phyloP scores from a whole-genome alignment of 2,329 filamentous ascomycete genomes.

The Penicillium freii region DNA sequence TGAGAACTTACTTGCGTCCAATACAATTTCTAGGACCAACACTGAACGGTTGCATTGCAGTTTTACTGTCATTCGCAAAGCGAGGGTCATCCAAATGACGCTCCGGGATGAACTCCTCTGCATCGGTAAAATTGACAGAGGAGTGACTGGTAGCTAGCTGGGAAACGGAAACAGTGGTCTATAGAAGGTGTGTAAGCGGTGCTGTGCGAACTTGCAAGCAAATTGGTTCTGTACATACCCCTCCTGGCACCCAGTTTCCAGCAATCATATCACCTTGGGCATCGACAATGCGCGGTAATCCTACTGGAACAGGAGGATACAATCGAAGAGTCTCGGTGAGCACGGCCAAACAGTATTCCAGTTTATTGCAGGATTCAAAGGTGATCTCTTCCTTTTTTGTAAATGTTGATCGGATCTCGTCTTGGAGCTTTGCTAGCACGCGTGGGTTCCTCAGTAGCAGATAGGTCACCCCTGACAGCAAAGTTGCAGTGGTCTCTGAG shows the following conservation, averaged over 20 bases:
- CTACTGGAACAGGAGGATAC: constrained; percentile 35
- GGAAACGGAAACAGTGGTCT: constrained; percentile 45
- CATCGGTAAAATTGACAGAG: constrained; percentile 12
- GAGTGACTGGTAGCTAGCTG: constrained; percentile 47
- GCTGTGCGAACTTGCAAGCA: background rate
- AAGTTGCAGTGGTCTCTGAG: constrained; percentile 49
- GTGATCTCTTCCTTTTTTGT: constrained; percentile 39
- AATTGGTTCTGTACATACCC: constrained; percentile 10
- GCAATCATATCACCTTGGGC: constrained; percentile 17
- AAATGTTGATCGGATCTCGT: constrained; percentile 44
- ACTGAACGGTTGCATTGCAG: constrained; percentile 50
- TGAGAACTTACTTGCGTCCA: constrained; percentile 25
- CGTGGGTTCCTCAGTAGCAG: constrained; percentile 40
- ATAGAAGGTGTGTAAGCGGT: background rate
- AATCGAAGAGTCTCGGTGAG: constrained; percentile 45
- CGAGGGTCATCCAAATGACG: constrained; percentile 15
- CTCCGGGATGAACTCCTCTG: constrained; percentile 21
- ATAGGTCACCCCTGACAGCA: constrained; percentile 44
- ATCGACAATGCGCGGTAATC: constrained; percentile 24
- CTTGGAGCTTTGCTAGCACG: constrained; percentile 31
- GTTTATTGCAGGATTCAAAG: constrained; percentile 26
- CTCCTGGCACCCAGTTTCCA: constrained; percentile 23
- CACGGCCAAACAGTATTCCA: constrained; percentile 43
- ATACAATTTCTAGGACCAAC: constrained; percentile 52
- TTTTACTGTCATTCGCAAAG: constrained; percentile 45